Evolutionary conservation across 352 stramenopile genomes (phyloP).

Genomic region (Pythium monospermum): DNA sequence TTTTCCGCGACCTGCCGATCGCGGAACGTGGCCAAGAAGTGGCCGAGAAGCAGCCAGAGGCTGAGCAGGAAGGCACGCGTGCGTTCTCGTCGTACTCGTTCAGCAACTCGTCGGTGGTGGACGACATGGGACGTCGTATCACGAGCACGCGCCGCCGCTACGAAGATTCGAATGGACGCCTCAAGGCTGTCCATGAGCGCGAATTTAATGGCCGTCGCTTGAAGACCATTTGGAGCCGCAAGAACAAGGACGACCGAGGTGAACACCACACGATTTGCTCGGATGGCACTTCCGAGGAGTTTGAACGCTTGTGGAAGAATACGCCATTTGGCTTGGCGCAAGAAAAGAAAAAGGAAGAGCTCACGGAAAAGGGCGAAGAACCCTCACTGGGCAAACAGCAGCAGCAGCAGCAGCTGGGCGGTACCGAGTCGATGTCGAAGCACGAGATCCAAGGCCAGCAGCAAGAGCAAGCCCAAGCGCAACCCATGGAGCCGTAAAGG

Average conservation of each 20-base stretch:
- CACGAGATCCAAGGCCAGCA: slow-evolving; percentile 10
- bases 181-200: slow-evolving; percentile 84
- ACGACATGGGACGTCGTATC: slow-evolving; percentile 58
- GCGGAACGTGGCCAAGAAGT: slow-evolving; percentile 25
- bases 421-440: slow-evolving; percentile 15
- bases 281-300: slow-evolving; percentile 49
- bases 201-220: slow-evolving; percentile 52
- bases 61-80: slow-evolving; percentile 22
- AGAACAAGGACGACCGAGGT: slow-evolving; percentile 55
- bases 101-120: slow-evolving; percentile 63
- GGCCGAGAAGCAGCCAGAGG: slow-evolving; percentile 22
- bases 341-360: slow-evolving; percentile 50
- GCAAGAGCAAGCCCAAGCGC: neutral
- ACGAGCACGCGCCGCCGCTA: slow-evolving; percentile 75
- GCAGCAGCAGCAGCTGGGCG: slow-evolving; percentile 4
- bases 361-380: slow-evolving; percentile 38
- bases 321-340: slow-evolving; percentile 69
- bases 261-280: slow-evolving; percentile 61
- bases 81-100: slow-evolving; percentile 78
- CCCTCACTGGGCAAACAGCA: slow-evolving; percentile 1
- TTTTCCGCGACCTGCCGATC: slow-evolving; percentile 73
- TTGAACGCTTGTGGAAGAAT: slow-evolving; percentile 67
- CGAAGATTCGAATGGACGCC: slow-evolving; percentile 68
- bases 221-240: slow-evolving; percentile 75
- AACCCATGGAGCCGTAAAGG: slow-evolving; percentile 14